phyloP scores from a whole-genome alignment of 768 basidiomycete species.

The Paxillus rubicundulus region DNA sequence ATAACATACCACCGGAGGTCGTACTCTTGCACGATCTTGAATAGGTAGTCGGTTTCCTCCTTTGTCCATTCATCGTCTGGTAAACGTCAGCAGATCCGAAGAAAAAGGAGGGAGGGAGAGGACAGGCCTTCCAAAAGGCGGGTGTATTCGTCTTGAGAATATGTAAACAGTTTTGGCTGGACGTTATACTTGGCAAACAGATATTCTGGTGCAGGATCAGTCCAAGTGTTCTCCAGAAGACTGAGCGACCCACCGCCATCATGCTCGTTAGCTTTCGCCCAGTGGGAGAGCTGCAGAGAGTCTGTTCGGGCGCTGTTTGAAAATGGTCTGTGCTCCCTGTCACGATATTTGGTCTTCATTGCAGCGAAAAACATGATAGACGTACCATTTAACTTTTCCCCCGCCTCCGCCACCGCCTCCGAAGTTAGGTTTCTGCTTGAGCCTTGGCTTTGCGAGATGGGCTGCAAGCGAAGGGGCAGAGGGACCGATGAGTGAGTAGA shows the following conservation, averaged over 20 bases:
- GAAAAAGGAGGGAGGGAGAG: not conserved
- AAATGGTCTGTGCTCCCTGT: conserved; percentile 78
- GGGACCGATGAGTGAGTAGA: conserved; percentile 94
- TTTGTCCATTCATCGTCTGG: conserved; percentile 84
- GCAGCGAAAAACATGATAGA: not conserved
- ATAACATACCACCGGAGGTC: conserved; percentile 90
- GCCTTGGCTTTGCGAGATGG: conserved; percentile 74
- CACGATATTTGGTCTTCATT: not conserved
- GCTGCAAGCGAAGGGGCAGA: conserved; percentile 83
- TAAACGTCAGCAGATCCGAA: not conserved
- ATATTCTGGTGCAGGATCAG: conserved; percentile 50
- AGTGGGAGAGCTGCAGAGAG: conserved; percentile 72
- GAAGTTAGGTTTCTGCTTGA: conserved; percentile 84
- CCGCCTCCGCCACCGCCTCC: conserved; percentile 56
- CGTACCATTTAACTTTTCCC: conserved; percentile 70
- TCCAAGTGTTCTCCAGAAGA: not conserved
- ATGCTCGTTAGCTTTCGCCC: conserved; percentile 68
- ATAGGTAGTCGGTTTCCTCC: conserved; percentile 93
- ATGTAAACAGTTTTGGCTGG: conserved; percentile 60
- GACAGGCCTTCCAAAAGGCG: conserved; percentile 68
- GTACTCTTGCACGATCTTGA: conserved; percentile 73
- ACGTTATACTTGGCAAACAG: conserved; percentile 83
- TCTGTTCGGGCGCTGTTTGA: conserved; percentile 70
- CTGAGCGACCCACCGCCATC: conserved; percentile 45
- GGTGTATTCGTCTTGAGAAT: conserved; percentile 86